Conservation (phyloP, 192 early-diverging fungal genomes). For the Podochytrium sp. region DNA sequence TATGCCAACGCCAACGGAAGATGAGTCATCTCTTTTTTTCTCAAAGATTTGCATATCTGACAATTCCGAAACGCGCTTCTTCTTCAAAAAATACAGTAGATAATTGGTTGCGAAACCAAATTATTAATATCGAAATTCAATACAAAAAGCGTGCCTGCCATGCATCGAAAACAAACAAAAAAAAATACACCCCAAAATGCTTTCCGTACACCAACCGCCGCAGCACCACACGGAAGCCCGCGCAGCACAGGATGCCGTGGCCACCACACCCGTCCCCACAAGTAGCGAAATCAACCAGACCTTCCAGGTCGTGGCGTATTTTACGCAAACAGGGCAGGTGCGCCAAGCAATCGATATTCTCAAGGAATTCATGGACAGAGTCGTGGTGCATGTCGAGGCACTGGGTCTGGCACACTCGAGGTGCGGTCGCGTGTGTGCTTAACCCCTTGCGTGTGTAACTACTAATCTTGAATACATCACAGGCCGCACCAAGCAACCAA, state of each 20-base stretch:
- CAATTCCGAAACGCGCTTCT: neutral
- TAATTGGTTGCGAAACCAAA: neutral
- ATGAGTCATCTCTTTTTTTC: no score
- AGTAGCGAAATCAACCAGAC: neutral
- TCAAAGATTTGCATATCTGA: no score
- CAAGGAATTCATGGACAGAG: slow-evolving; percentile 7
- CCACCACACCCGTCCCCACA: neutral
- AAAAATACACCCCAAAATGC: no score
- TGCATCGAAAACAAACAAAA: neutral
- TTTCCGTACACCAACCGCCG: no score
- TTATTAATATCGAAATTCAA: neutral
- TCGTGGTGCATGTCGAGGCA: neutral
- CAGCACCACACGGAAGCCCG: neutral
- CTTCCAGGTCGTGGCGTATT: neutral
- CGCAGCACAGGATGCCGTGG: neutral
- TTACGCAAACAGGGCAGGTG: neutral
- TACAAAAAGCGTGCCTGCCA: neutral
- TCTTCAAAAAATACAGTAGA: neutral
- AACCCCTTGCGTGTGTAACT: neutral
- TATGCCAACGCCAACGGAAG: no score
- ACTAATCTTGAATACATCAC: neutral
- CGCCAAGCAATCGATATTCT: slow-evolving; percentile 14
- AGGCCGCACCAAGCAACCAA: neutral
- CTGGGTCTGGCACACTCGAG: slow-evolving; percentile 6
- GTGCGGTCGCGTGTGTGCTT: neutral